These are phyloP conservation scores for Chlorella sp. DNA, from an alignment of 139 green algal species.

Conservation along the genomic window DNA sequence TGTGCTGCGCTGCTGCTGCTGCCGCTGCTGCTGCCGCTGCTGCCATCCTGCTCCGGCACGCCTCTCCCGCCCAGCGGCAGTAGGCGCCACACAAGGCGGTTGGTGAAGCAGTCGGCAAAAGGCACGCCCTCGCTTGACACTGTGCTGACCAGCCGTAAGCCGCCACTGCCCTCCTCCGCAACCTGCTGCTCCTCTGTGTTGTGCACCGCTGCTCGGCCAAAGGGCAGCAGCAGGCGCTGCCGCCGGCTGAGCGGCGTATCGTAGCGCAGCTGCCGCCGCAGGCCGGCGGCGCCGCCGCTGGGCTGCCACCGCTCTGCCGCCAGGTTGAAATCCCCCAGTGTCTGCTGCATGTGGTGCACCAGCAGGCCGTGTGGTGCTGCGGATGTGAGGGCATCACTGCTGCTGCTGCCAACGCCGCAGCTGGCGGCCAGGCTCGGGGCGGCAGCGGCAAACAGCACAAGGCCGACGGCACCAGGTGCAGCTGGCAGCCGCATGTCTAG, in stretches of 20 bases:
- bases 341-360: not conserved
- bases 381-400: not conserved
- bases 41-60: not conserved
- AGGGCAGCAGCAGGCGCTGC: constrained; percentile 30
- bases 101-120: constrained; percentile 28
- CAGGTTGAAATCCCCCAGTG: not conserved
- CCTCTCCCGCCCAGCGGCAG: not conserved
- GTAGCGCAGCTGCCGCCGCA: not conserved
- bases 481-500: constrained; percentile 13
- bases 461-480: not conserved
- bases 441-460: not conserved
- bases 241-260: not conserved
- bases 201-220: not conserved
- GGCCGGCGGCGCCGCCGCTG: not conserved
- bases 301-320: not conserved
- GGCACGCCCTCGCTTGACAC: constrained; percentile 9
- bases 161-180: not conserved
- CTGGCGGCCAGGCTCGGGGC: not conserved
- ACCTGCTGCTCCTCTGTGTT: constrained; percentile 11
- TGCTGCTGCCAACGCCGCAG: not conserved
- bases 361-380: not conserved
- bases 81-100: constrained; percentile 25
- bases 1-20: not conserved
- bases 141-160: not conserved
- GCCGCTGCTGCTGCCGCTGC: not conserved